A percentile compares a stretch with the other conserved stretches of the same genome.
Conservation (phyloP, 768 basidiomycete genomes). For the Suillus paluster region DNA sequence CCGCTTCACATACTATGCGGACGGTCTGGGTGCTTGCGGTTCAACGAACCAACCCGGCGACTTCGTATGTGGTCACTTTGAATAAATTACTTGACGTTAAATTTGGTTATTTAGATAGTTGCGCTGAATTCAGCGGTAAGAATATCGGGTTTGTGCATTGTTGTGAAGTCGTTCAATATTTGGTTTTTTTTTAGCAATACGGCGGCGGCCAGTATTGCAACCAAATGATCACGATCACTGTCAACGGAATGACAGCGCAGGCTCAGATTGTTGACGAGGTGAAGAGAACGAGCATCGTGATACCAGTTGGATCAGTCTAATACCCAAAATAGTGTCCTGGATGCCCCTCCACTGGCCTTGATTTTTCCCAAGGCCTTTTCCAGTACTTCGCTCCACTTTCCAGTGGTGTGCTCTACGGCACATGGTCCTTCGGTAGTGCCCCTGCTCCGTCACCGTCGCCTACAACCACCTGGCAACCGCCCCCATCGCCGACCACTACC, state of each 20-base stretch:
- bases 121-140: conserved; percentile 42
- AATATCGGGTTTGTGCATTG: neutral
- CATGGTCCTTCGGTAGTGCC: conserved; percentile 53
- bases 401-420: conserved; percentile 59
- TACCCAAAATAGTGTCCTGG: conserved; percentile 58
- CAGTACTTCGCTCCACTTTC: conserved; percentile 52
- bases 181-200: conserved; percentile 55
- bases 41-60: conserved; percentile 30
- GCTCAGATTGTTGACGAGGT: conserved; percentile 72
- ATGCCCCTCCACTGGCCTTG: conserved; percentile 68
- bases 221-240: conserved; percentile 63
- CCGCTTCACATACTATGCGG: conserved; percentile 44
- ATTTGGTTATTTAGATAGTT: conserved; percentile 48
- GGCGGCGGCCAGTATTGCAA: conserved; percentile 56
- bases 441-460: conserved; percentile 16
- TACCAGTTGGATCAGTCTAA: neutral
- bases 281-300: conserved; percentile 9
- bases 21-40: conserved; percentile 51
- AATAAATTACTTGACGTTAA: conserved; percentile 1
- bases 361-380: conserved; percentile 73
- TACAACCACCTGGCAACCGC: conserved; percentile 23
- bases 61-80: conserved; percentile 32
- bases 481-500: conserved; percentile 28
- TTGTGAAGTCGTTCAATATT: neutral
- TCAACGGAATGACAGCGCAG: conserved; percentile 55